A percentile compares a stretch with the other conserved stretches of the same genome.
Evolutionary conservation across 345 rosid species (phyloP).

Genomic region (Bruguiera parviflora): DNA sequence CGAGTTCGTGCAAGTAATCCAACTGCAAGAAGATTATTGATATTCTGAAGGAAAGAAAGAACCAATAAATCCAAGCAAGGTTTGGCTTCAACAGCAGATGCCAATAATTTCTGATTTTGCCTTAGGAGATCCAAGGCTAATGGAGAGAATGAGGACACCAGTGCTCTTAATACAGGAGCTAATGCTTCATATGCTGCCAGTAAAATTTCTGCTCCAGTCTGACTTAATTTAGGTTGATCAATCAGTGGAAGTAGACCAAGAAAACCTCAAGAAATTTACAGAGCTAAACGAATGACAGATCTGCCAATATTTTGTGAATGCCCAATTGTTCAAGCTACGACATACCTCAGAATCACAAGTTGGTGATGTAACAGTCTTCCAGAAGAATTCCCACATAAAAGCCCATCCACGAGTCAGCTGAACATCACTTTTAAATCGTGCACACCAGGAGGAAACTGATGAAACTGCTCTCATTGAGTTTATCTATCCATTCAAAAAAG

Average conservation of each 20-base stretch:
- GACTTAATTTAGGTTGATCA: conserved; percentile 25
- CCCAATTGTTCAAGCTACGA: conserved; percentile 11
- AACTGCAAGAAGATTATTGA: conserved; percentile 66
- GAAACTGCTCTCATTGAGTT: conserved; percentile 59
- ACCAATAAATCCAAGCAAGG: conserved; percentile 58
- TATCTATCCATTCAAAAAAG: conserved; percentile 46
- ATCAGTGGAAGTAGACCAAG: conserved; percentile 11
- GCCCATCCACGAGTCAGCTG: conserved; percentile 42
- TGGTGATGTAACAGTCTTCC: conserved; percentile 48
- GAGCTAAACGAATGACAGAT: neutral
- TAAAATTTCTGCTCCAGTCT: conserved; percentile 70
- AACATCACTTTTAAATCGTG: conserved; percentile 35
- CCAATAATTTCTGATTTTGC: conserved; percentile 36
- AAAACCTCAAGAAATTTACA: neutral
- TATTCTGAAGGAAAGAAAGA: conserved; percentile 61
- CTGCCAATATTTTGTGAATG: conserved; percentile 13
- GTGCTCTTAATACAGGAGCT: conserved; percentile 48
- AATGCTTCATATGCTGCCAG: conserved; percentile 82
- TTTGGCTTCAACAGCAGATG: conserved; percentile 38
- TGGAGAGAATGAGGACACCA: conserved; percentile 50
- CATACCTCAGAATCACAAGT: conserved; percentile 60
- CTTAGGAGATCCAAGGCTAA: conserved; percentile 42
- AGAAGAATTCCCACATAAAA: conserved; percentile 66
- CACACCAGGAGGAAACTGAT: conserved; percentile 52
- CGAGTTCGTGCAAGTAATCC: conserved; percentile 69